These are phyloP conservation scores for Nakazawaea peltata DNA, from an alignment of 805 yeast genomes.

Conservation along the genomic window DNA sequence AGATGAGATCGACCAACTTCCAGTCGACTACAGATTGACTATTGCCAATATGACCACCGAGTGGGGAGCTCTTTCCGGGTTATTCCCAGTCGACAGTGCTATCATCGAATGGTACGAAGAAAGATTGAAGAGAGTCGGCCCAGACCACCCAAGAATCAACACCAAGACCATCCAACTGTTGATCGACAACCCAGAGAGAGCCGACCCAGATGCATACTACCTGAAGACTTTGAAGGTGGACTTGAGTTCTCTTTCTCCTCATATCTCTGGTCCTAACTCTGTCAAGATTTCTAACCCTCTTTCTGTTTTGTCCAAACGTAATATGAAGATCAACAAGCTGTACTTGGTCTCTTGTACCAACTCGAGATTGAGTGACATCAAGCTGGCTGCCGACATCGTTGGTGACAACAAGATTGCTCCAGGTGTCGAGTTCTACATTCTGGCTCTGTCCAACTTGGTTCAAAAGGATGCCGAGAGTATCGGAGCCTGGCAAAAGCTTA, in stretches of 20 bases:
- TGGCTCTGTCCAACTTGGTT: slow-evolving; percentile 93
- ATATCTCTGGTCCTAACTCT: slow-evolving; percentile 94
- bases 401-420: slow-evolving; percentile 76
- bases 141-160: slow-evolving; percentile 77
- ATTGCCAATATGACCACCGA: slow-evolving; percentile 98
- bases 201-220: slow-evolving; percentile 77
- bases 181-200: slow-evolving; percentile 30
- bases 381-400: slow-evolving; percentile 89
- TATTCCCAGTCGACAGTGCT: slow-evolving; percentile 90
- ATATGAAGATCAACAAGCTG: slow-evolving; percentile 84
- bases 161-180: slow-evolving; percentile 46
- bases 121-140: slow-evolving; percentile 37
- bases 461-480: slow-evolving; percentile 84
- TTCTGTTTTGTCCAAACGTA: slow-evolving; percentile 60
- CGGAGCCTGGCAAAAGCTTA: slow-evolving; percentile 88
- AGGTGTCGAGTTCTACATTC: slow-evolving; percentile 92
- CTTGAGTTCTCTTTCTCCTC: slow-evolving; percentile 73
- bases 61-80: slow-evolving; percentile 97
- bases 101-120: slow-evolving; percentile 71
- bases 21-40: slow-evolving; percentile 81
- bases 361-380: slow-evolving; percentile 85
- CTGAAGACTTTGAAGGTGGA: slow-evolving; percentile 86
- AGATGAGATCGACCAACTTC: slow-evolving; percentile 58
- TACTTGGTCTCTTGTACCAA: slow-evolving; percentile 97
- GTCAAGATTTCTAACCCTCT: slow-evolving; percentile 85